A percentile compares a stretch with the other conserved stretches of the same genome.
phyloP scores from a whole-genome alignment of 1,139 yeast species.

The Saccharomycopsis hybrid region DNA sequence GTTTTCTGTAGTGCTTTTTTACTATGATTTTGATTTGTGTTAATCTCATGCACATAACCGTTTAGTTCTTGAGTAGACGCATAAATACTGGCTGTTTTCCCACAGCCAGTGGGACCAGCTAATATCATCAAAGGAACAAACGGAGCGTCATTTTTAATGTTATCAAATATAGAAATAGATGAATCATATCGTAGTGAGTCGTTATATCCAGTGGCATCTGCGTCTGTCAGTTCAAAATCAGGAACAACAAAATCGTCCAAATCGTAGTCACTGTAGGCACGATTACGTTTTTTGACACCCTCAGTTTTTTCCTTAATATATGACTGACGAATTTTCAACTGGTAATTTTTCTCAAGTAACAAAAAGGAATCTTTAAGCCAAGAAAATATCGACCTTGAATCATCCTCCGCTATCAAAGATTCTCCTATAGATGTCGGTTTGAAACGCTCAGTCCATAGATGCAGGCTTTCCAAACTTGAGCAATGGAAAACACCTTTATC shows the following conservation, averaged over 20 bases:
- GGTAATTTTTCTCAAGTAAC: constrained; percentile 14
- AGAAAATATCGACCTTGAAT: no score
- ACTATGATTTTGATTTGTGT: constrained; percentile 65
- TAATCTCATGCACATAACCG: constrained; percentile 79
- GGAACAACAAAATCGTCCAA: constrained; percentile 10
- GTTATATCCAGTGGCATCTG: constrained; percentile 1
- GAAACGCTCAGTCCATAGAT: no score
- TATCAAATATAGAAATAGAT: neutral
- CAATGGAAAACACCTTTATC: no score
- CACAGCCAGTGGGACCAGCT: constrained; percentile 68
- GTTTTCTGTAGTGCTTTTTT: constrained; percentile 61
- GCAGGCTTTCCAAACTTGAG: no score
- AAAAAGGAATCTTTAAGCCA: constrained; percentile 14
- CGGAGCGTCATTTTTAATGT: constrained; percentile 20
- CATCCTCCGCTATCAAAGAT: no score
- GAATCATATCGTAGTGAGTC: neutral
- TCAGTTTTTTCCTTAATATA: constrained; percentile 11
- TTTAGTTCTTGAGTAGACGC: constrained; percentile 57
- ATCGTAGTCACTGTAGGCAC: neutral
- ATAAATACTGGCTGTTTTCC: constrained; percentile 72
- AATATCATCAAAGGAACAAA: constrained; percentile 62
- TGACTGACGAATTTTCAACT: constrained; percentile 3
- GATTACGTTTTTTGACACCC: neutral
- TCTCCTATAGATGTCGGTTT: no score
- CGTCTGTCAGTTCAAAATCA: constrained; percentile 1